Evolutionary conservation across 148 eudicot species (phyloP).

Genomic region (Heliamphora exappendiculata): DNA sequence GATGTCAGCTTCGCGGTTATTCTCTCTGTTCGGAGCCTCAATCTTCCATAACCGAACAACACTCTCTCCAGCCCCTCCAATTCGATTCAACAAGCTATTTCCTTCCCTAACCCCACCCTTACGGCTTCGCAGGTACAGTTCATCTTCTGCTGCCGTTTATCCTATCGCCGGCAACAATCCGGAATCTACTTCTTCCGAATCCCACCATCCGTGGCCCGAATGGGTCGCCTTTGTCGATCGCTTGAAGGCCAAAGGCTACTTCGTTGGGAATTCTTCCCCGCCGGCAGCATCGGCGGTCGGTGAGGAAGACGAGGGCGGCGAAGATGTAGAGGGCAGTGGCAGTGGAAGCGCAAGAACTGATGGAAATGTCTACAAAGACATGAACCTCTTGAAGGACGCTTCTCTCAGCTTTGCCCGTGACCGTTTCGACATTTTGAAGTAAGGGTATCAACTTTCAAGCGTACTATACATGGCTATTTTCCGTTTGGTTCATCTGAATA

Average conservation of each 20-base stretch:
- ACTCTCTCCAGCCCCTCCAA: constrained; percentile 2
- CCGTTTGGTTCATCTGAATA: background rate
- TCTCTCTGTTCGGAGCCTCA: constrained; percentile 14
- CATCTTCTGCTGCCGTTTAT: constrained; percentile 20
- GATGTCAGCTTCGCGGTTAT: constrained; percentile 13
- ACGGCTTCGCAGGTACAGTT: constrained; percentile 1
- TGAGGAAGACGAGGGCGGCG: background rate
- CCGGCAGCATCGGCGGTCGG: background rate
- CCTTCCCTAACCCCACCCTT: background rate
- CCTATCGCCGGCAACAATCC: constrained; percentile 5
- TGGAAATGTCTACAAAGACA: constrained; percentile 33
- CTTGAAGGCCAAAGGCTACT: constrained; percentile 64
- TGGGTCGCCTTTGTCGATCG: constrained; percentile 73
- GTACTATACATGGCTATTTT: background rate
- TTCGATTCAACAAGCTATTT: background rate
- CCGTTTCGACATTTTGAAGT: constrained; percentile 74
- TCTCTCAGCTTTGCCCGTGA: constrained; percentile 76
- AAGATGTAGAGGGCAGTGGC: background rate
- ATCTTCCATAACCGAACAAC: constrained; percentile 2
- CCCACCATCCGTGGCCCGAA: constrained; percentile 80
- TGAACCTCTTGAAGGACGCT: constrained; percentile 56
- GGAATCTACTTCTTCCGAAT: background rate
- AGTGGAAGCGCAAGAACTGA: background rate
- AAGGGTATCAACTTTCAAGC: background rate
- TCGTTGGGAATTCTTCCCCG: constrained; percentile 13